Base-by-base conservation (phyloP, 257 asterid species). In the Osmanthus fragrans region DNA sequence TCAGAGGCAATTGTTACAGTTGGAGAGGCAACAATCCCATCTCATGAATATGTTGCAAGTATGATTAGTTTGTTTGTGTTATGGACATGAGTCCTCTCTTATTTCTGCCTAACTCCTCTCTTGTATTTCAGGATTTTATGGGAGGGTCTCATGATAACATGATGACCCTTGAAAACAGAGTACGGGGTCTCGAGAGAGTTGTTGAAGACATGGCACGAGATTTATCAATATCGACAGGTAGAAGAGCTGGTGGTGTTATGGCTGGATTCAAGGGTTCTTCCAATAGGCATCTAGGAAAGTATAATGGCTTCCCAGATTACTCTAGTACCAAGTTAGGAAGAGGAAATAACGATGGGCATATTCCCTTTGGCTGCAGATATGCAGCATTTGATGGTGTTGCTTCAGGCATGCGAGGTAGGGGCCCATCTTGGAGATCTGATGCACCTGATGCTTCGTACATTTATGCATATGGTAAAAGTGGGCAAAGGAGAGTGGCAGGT, bases 41-140 rank as follows among this genome's bases (percentile, higher is more conserved):
- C 97, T 94, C 76, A 92, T 94, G 94, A 91, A 90, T 84, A 92
- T 96, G 97, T 77, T 96, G 83, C 97, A 96, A 97, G 99, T 96
- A 42, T 71, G 74, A 71, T 72, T 77, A 45, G 69, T 81, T 33
- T 67, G 5, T 81, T 70, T 71, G 27, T 65, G 68, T 32, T 40
- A 2, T 70, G 63, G 75, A 33, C 29, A 16, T 71, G 56, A 72
- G 74, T 76, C 74, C 56, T 73, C 54, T 80, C 67, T 33, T 77
- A 67, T 77, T 84, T 79, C 23, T 21, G 36, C 36, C 77, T 73
- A 42, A 85, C 65, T 27, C 49, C 23, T 79, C 47, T 77, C 81
- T 81, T 72, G 70, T 79, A 37, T 70, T 77, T 78, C 86, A 96
- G 97, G 98, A 94, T 75, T 94, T 93, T 86, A 96, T 96, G 98